Base-by-base conservation (phyloP, 2,329 filamentous ascomycete genomes). In the Coniochaeta sp. region DNA sequence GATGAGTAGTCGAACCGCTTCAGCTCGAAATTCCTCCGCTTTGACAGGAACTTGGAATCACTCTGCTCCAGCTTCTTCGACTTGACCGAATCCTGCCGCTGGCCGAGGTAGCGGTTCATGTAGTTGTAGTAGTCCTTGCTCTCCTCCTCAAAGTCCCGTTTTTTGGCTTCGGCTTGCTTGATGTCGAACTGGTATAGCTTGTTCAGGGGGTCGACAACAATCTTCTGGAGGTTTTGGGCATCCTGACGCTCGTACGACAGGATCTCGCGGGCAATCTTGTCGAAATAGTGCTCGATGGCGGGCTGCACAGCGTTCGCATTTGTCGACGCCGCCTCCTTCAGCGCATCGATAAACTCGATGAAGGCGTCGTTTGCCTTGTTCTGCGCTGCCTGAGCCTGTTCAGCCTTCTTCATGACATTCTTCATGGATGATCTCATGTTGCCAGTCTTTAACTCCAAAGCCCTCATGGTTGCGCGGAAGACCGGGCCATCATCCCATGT, bases 1-100 rank as follows among this genome's bases (percentile, higher is more conserved):
- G 90, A 96, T 3, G 92, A 97, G 67, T 99, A 99, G 68, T 99
- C 95, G 63, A 99, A 99, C 9, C 95, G 86, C 72, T 95, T 96
- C 52, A 99, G 78, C 72, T 99, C 94, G 63, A 99, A 99, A 60
- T 91, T 96, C 42, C 89, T 85, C 58, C 91, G 83, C 73, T 97
- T 97, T 45, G 80, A 84, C 67, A 97, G 92, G 65, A 97, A 99
- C 65, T 99, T 99, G 28, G 89, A 87, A 67, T 99, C 94, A 60
- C 91, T 96, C 61, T 96, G 91, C 35, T 82, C 88, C 56, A 94
- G 84, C 71, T 97, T 97, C 78, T 99, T 99, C 67, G 95, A 89
- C 71, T 97, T 99, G 61, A 96, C 77, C 7, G 92, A 95, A 68
- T 99, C 94, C 65, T 95, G 91, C 40, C 92, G 83, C 67, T 97